Evolutionary conservation across 495 filamentous ascomycete species (phyloP).

Genomic region (Penicillium mononematosum): DNA sequence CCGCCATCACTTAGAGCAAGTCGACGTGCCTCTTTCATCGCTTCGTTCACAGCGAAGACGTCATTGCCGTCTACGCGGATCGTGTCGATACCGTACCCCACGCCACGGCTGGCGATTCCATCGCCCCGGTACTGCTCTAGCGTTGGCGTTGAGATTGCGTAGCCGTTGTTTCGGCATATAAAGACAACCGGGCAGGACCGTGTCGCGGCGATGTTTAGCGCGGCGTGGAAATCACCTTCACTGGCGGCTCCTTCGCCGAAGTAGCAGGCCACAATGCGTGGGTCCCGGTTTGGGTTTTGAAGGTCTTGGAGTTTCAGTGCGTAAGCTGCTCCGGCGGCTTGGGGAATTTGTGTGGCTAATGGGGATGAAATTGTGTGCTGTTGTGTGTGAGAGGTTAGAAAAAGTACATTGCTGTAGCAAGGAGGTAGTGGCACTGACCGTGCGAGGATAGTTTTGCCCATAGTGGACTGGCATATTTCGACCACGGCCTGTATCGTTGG

Average conservation of each 20-base stretch:
- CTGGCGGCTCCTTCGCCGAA: conserved; percentile 98
- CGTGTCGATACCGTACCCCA: conserved; percentile 96
- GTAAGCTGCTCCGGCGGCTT: conserved; percentile 91
- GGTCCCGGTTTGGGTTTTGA: conserved; percentile 63
- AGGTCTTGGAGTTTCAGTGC: conserved; percentile 83
- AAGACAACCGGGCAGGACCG: conserved; percentile 89
- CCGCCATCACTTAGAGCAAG: conserved; percentile 77
- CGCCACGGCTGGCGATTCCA: conserved; percentile 90
- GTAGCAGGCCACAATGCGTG: conserved; percentile 79
- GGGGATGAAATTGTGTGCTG: conserved; percentile 93
- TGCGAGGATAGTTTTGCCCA: conserved; percentile 76
- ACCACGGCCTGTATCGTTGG: conserved; percentile 74
- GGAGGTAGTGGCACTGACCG: conserved; percentile 50
- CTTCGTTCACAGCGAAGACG: conserved; percentile 89
- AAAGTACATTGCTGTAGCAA: background rate
- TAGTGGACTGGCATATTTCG: conserved; percentile 99
- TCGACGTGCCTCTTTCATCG: conserved; percentile 71
- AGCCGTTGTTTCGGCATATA: conserved; percentile 97
- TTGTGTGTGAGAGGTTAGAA: conserved; percentile 3
- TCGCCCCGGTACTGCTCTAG: conserved; percentile 96
- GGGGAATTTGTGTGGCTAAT: conserved; percentile 92
- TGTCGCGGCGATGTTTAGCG: conserved; percentile 93
- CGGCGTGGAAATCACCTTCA: conserved; percentile 97
- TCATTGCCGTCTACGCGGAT: conserved; percentile 97
- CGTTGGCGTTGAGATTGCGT: conserved; percentile 91